Evolutionary conservation across 129 eudicot species (phyloP).

Genomic region (Ambrosia artemisiifolia): DNA sequence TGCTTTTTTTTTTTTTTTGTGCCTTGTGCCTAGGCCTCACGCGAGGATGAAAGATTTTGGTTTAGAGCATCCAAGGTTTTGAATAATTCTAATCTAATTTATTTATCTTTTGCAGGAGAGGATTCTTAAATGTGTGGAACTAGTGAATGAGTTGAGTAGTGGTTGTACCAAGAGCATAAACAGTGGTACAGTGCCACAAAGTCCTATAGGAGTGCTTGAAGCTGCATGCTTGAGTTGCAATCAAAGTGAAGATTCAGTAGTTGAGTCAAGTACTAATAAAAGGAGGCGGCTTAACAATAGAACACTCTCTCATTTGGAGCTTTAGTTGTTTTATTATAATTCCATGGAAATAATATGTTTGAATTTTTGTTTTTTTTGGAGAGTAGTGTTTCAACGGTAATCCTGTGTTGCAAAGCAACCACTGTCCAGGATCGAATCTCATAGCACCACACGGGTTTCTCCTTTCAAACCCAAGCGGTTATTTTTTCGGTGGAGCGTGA

Average conservation of each 20-base stretch:
- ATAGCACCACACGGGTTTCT: no score
- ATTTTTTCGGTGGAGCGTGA: no score
- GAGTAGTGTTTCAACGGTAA: no score
- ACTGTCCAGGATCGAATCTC: no score
- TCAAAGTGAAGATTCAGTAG: slow-evolving; percentile 37
- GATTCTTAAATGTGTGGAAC: slow-evolving; percentile 43
- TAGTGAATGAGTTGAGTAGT: slow-evolving; percentile 36
- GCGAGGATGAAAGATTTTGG: not conserved
- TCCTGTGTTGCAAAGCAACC: no score
- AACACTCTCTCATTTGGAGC: slow-evolving; percentile 28
- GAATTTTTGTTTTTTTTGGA: no score
- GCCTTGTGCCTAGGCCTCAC: no score
- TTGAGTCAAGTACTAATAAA: slow-evolving; percentile 35
- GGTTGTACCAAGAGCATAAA: slow-evolving; percentile 22
- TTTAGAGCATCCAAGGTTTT: not conserved
- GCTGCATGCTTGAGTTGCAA: slow-evolving; percentile 55
- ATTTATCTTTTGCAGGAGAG: slow-evolving; percentile 37
- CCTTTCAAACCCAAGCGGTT: no score
- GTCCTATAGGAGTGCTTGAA: slow-evolving; percentile 57
- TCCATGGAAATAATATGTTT: slow-evolving; percentile 28
- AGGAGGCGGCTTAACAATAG: slow-evolving; percentile 36
- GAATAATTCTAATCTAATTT: slow-evolving; percentile 1
- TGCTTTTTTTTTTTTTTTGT: no score
- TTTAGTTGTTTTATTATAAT: slow-evolving; percentile 19
- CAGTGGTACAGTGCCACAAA: slow-evolving; percentile 34